Evolutionary conservation across 2,329 filamentous ascomycete species (phyloP).

Genomic region (Fusarium buxicola): DNA sequence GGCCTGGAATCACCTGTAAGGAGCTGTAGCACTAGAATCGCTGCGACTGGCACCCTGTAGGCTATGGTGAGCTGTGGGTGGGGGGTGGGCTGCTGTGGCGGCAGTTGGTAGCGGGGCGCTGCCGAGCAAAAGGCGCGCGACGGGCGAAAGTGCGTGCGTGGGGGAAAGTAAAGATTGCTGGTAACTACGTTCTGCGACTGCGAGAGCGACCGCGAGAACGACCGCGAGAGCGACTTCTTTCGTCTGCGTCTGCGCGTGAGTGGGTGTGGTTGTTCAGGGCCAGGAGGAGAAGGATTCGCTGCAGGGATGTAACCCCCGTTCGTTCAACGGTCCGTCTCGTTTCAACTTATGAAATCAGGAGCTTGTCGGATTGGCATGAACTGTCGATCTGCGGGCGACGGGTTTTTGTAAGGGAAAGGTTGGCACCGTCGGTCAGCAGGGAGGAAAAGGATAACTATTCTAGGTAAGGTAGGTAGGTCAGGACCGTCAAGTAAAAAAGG

Average conservation of each 20-base stretch:
- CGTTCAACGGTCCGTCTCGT: conserved; percentile 21
- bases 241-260: conserved; percentile 3
- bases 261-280: conserved; percentile 6
- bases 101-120: conserved; percentile 21
- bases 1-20: conserved; percentile 24
- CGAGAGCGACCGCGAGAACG: neutral
- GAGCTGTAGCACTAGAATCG: conserved; percentile 34
- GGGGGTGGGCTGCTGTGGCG: conserved; percentile 14
- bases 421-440: conserved; percentile 2
- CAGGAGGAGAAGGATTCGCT: conserved; percentile 24
- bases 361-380: neutral
- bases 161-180: conserved; percentile 8
- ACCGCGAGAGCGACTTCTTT: conserved; percentile 1
- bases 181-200: conserved; percentile 25
- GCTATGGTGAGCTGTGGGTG: conserved; percentile 13
- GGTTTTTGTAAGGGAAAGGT: neutral
- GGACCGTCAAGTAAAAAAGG: neutral
- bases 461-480: neutral
- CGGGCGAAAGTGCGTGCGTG: conserved; percentile 14
- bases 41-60: conserved; percentile 30
- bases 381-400: conserved; percentile 3
- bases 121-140: conserved; percentile 11
- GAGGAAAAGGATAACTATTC: neutral
- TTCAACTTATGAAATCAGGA: conserved; percentile 14
- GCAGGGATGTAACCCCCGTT: conserved; percentile 31